Base-by-base conservation (phyloP, 2,329 filamentous ascomycete genomes). In the Alternaria sp. region DNA sequence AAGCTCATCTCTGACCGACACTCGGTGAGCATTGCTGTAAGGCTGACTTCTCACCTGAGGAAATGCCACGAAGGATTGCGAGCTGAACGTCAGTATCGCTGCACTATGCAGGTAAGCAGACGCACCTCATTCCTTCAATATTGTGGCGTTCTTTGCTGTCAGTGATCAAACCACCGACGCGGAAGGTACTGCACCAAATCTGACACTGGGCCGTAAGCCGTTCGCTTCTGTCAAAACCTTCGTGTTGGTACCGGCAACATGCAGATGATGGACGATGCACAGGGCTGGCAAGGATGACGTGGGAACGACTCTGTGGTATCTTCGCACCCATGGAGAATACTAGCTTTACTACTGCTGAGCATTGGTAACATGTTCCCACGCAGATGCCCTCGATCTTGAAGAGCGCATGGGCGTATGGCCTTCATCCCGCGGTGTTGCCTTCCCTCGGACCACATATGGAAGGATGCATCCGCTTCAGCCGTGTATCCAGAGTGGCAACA, bases 61-160 rank as follows among this genome's bases (percentile, higher is more conserved):
- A 59, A 54, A 44, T 32, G 30, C 55, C 40, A 50, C 44, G 56
- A 56, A 57, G 21, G 25, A 49, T 17, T 21, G 30, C 19, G 59
- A 63, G 54, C 58, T 58, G 56, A 52, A 50, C 6, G 30, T 43
- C 59, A 49, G 40, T 44, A 45, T 59, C 56, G 50, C 49, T 65
- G 32, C 36, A 46, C 26, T 43, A 70, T 69, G 69, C 64, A 69
- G 40, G 64, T 71, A 59, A 72, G 61, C 66, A 47, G 57, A 26
- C 36, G 46, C 61, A 45, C 43, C 25, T 40, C 46, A 47, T 21
- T 44, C 32, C 59, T 63, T 54, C 68, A 69, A 74, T 72, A 74
- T 73, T 73, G 70, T 76, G 72, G 71, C 71, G 68, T 21, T 52
- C 59, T 61, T 62, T 51, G 66, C 58, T 65, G 62, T 64, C 64